Percentiles rank a stretch among this genome's conserved stretches.
phyloP scores from a whole-genome alignment of 495 filamentous ascomycete genomes.

The Talaromyces thailandensis region DNA sequence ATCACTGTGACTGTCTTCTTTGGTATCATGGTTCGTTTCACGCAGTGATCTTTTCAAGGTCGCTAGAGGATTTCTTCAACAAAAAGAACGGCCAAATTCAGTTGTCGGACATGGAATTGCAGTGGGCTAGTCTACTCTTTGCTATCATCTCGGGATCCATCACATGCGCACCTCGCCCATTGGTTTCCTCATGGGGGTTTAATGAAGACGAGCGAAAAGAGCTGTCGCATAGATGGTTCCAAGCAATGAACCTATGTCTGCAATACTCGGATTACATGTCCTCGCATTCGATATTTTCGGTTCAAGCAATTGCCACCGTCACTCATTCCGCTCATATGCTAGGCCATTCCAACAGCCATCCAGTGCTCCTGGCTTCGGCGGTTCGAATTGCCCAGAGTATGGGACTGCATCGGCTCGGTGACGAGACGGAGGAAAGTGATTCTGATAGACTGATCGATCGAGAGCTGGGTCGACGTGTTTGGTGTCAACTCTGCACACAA shows the following conservation, averaged over 20 bases:
- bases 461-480: slow-evolving; percentile 34
- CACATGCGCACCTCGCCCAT: slow-evolving; percentile 20
- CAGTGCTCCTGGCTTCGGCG: slow-evolving; percentile 27
- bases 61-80: slow-evolving; percentile 23
- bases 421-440: slow-evolving; percentile 12
- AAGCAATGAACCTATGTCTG: slow-evolving; percentile 25
- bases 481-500: slow-evolving; percentile 37
- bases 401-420: slow-evolving; percentile 21
- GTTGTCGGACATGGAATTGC: slow-evolving; percentile 15
- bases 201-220: slow-evolving; percentile 18
- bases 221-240: slow-evolving; percentile 26
- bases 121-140: slow-evolving; percentile 34
- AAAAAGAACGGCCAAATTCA: slow-evolving; percentile 16
- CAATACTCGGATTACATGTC: slow-evolving; percentile 28
- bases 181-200: slow-evolving; percentile 26
- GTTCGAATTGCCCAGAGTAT: slow-evolving; percentile 32
- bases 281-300: slow-evolving; percentile 26
- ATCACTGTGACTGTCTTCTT: slow-evolving; percentile 27
- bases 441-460: slow-evolving; percentile 12
- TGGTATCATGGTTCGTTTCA: slow-evolving; percentile 33
- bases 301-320: slow-evolving; percentile 36
- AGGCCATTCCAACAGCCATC: slow-evolving; percentile 33
- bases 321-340: slow-evolving; percentile 38
- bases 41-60: slow-evolving; percentile 17
- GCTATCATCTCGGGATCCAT: slow-evolving; percentile 28